Evolutionary conservation across 1,284 basidiomycete species (phyloP).

Genomic region (Fomitopsis palustris): DNA sequence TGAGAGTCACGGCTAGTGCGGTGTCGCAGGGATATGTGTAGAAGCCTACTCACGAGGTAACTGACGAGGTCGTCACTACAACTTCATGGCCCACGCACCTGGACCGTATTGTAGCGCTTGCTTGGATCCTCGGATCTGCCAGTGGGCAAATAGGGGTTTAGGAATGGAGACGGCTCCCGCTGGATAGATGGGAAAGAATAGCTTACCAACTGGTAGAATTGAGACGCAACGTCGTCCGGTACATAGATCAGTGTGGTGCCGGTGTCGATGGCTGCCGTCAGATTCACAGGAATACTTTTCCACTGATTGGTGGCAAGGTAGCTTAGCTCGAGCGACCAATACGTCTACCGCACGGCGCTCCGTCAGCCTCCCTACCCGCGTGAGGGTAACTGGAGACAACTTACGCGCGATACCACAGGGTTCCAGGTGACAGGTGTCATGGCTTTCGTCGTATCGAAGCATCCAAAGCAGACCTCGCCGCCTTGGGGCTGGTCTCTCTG

Average conservation of each 20-base stretch:
- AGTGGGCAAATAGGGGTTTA: neutral
- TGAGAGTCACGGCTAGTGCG: constrained; percentile 37
- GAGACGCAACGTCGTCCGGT: constrained; percentile 33
- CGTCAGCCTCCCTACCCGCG: neutral
- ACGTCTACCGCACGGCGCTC: constrained; percentile 37
- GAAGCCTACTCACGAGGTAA: constrained; percentile 32
- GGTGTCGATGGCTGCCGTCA: constrained; percentile 52
- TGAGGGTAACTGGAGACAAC: neutral
- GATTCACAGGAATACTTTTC: constrained; percentile 16
- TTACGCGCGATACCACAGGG: constrained; percentile 45
- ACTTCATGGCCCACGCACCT: constrained; percentile 26
- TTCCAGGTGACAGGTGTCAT: constrained; percentile 46
- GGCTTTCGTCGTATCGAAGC: constrained; percentile 49
- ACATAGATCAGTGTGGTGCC: constrained; percentile 59
- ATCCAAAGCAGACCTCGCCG: constrained; percentile 60
- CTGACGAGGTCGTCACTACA: neutral
- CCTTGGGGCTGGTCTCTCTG: constrained; percentile 41
- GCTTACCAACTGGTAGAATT: constrained; percentile 41
- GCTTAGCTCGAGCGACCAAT: constrained; percentile 51
- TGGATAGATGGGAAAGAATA: neutral
- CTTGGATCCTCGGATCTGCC: constrained; percentile 46
- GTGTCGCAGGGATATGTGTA: constrained; percentile 49
- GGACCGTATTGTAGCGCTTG: constrained; percentile 38
- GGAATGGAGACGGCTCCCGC: neutral
- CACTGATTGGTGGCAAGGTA: constrained; percentile 33